Evolutionary conservation across 2,329 filamentous ascomycete genomes (phyloP).

Genomic region (Dactylellina cionopaga): DNA sequence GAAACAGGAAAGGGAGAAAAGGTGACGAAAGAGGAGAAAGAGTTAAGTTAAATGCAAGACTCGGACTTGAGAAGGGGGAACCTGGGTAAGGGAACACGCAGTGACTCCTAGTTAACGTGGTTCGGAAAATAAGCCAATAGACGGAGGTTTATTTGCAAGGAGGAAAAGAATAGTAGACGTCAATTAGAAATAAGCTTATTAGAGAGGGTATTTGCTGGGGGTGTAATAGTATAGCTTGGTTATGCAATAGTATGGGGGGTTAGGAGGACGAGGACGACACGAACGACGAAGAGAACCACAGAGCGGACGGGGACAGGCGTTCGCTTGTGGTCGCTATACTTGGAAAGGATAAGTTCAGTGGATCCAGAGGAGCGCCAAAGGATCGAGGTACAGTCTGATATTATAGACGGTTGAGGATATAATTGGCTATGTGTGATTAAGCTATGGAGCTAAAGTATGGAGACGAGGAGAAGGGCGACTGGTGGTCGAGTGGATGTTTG

Average conservation of each 20-base stretch:
- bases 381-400: constrained; percentile 38
- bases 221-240: not conserved
- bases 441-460: constrained; percentile 33
- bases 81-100: constrained; percentile 6
- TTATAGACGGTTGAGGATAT: constrained; percentile 15
- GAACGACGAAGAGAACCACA: constrained; percentile 2
- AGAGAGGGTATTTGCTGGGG: constrained; percentile 9
- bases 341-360: constrained; percentile 42
- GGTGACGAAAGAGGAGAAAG: constrained; percentile 48
- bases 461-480: constrained; percentile 26
- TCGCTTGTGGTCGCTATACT: constrained; percentile 48
- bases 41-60: constrained; percentile 51
- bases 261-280: constrained; percentile 9
- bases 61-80: constrained; percentile 28
- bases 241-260: constrained; percentile 23
- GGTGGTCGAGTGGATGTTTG: constrained; percentile 10
- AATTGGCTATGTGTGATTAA: constrained; percentile 35
- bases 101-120: constrained; percentile 38
- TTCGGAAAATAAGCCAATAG: constrained; percentile 35
- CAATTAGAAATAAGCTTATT: constrained; percentile 41
- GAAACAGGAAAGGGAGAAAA: constrained; percentile 27
- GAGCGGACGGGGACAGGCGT: constrained; percentile 26
- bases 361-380: constrained; percentile 27
- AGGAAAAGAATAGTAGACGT: constrained; percentile 8
- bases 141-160: constrained; percentile 22